phyloP scores from a whole-genome alignment of 495 filamentous ascomycete species.

The Xylaria sp. region DNA sequence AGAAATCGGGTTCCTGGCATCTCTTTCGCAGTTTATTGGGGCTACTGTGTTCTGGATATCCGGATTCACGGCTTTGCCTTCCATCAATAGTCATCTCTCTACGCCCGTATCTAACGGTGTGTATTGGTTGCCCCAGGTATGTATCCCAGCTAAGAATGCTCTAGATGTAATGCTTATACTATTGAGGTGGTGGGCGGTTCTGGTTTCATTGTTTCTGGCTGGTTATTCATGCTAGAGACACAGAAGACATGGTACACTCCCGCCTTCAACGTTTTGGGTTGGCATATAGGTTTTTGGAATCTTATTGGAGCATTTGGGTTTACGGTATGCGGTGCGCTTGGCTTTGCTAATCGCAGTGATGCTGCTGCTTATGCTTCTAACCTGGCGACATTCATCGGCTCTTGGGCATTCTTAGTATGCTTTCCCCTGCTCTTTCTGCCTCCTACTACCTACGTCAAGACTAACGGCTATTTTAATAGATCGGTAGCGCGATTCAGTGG shows the following conservation, averaged over 20 bases:
- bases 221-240: slow-evolving; percentile 73
- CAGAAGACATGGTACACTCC: slow-evolving; percentile 71
- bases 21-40: slow-evolving; percentile 63
- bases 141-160: not conserved
- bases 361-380: slow-evolving; percentile 56
- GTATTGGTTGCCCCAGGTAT: slow-evolving; percentile 58
- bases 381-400: slow-evolving; percentile 71
- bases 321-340: slow-evolving; percentile 70
- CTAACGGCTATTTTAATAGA: slow-evolving; percentile 30
- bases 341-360: slow-evolving; percentile 56
- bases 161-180: not conserved
- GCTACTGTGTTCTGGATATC: slow-evolving; percentile 74
- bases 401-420: slow-evolving; percentile 68
- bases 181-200: slow-evolving; percentile 68
- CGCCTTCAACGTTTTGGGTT: slow-evolving; percentile 63
- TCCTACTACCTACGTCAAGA: not conserved
- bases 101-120: slow-evolving; percentile 53
- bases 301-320: slow-evolving; percentile 67
- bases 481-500: slow-evolving; percentile 69
- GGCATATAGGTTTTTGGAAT: slow-evolving; percentile 56
- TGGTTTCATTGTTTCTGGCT: slow-evolving; percentile 66
- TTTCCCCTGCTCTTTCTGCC: not conserved
- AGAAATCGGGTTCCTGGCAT: slow-evolving; percentile 74
- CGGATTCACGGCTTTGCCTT: slow-evolving; percentile 69
- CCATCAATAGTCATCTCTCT: slow-evolving; percentile 55